Percentiles rank a stretch among this genome's conserved stretches.
phyloP scores from a whole-genome alignment of 1,284 basidiomycete genomes.

The Cryptococcus neoformans region DNA sequence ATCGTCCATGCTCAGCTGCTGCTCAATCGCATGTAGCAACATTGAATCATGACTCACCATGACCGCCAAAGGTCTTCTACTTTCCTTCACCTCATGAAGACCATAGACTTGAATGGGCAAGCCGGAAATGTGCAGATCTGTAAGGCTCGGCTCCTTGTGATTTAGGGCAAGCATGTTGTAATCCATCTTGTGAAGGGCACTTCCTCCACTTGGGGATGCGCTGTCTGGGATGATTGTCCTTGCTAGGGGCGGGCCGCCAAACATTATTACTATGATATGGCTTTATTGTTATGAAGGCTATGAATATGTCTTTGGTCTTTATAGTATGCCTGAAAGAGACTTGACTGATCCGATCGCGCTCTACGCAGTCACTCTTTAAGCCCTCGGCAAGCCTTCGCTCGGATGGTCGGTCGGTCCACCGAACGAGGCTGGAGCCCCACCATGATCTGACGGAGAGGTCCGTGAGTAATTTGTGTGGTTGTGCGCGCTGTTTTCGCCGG shows the following conservation, averaged over 20 bases:
- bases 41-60: conserved; percentile 27
- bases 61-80: conserved; percentile 25
- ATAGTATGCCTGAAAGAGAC: no score
- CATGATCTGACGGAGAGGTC: no score
- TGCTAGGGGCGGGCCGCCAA: no score
- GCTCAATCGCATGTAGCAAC: neutral
- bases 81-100: conserved; percentile 35
- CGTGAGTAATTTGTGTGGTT: no score
- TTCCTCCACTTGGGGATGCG: neutral
- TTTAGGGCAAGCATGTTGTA: conserved; percentile 34
- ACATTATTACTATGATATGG: no score
- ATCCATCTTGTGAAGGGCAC: conserved; percentile 19
- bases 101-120: conserved; percentile 41
- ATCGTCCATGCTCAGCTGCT: neutral
- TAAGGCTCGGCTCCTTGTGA: conserved; percentile 11
- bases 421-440: no score
- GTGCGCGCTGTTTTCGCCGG: neutral
- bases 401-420: no score
- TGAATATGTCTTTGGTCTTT: no score
- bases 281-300: no score
- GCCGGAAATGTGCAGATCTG: conserved; percentile 27
- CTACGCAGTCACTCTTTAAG: no score
- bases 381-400: no score
- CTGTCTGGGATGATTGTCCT: neutral
- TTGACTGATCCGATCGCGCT: no score